Evolutionary conservation across 2,329 filamentous ascomycete species (phyloP), one percentile per base, ranked within the genome.

Genomic region (Exophiala bonariae): DNA sequence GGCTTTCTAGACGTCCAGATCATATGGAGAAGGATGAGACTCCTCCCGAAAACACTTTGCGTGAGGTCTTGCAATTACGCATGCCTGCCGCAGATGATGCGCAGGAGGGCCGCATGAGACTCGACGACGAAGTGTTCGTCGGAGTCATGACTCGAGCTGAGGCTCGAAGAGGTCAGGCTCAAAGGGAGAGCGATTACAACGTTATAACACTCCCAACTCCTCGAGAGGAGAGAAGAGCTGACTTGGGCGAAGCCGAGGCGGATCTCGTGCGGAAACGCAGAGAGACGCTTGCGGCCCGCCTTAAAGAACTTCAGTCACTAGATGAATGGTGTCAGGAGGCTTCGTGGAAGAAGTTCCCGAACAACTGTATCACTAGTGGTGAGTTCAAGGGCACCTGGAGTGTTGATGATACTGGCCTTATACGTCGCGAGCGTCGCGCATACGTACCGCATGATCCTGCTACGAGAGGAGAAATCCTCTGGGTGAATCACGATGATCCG

Each of bases 1-100:
- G 48, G 17, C 41, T 62, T 2, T 54, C 42, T 7, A 45, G 47
- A 31, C 14, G 37, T 17, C 41, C 48, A 14, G 53, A 54, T 14
- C 41, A 40, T 41, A 35, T 22, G 26, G 17, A 18, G 23, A 10
- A 17, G 31, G 13, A 34, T 6, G 23, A 32, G 18, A 18, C 28
- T 22, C 10, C 13, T 22, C 36, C 4, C 18, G 14, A n/a, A 43
- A 28, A 33, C n/a, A 23, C 3, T 33, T 3, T 14, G 16, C 8
- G 13, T 13, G 35, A 8, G 4, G 13, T 14, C 10, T 4, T 14
- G 5, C 9, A 19, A 22, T 13, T 19, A 13, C n/a, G 22, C 39
- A 33, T 22, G 30, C 16, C 30, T 19, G 18, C 33, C 18, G 31
- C 17, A 32, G 30, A 20, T n/a, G 28, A 31, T n/a, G 17, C 17